Base-by-base conservation (phyloP, 768 basidiomycete genomes). In the Austroboletus festivus region DNA sequence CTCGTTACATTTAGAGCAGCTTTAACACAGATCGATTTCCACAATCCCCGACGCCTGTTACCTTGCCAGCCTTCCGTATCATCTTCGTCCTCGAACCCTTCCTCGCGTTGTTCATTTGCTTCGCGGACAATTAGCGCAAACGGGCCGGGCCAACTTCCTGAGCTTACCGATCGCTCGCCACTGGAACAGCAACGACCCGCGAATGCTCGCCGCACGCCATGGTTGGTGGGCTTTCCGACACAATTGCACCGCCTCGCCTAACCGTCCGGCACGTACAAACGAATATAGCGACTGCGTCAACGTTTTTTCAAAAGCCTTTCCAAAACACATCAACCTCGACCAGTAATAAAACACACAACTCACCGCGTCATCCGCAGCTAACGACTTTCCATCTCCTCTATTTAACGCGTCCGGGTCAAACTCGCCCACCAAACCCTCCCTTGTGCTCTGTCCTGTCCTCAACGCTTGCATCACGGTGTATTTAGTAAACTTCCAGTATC, bases 151-250 rank as follows among this genome's bases (percentile, higher is more conserved):
- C 11, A 37, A 35, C 3, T n/a, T n/a, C 31, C 28, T 3, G 16
- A n/a, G 15, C 80, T 41, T 55, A 88, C 88, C 79, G 3, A 93
- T 76, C 0, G 80, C 78, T 38, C 74, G 73, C 86, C 91, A 93
- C 26, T 77, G 74, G 60, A 91, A 94, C 18, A 92, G 64, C 23
- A 82, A 66, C 1, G 89, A 86, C 1, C 95, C 95, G 6, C 88
- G 83, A 37, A 98, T 80, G 47, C 84, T 88, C 2, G 93, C 92
- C 3, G 92, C 91, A 20, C 93, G 77, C 95, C 94, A 97, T 0
- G 91, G 87, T 54, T 94, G 89, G 53, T 92, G 85, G 0, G 87
- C 86, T 57, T 81, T 82, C 54, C 84, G 73, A 61, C 91, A 93
- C 16, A 92, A 68, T 28, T 89, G 85, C 4, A 93, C 73, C 0